Percentiles rank a stretch among this genome's conserved stretches.
Conservation (phyloP, 1,284 basidiomycete species). For the Cutaneotrichosporon mucoides region DNA sequence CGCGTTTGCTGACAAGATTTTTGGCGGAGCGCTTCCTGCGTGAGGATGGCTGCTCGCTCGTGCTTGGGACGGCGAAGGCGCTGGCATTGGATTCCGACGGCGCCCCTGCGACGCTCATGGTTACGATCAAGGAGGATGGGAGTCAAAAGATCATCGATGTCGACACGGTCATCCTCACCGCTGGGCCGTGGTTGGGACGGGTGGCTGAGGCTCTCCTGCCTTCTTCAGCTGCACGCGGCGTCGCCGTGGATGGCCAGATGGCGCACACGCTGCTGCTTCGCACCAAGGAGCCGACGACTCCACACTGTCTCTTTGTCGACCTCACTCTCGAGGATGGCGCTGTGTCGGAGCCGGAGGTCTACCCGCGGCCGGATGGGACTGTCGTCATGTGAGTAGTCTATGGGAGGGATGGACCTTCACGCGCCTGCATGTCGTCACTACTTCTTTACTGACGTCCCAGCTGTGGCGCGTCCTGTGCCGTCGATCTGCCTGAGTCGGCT, state of each 20-base stretch:
- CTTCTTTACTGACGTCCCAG: conserved; percentile 19
- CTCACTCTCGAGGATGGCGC: conserved; percentile 52
- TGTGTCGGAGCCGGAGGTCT: conserved; percentile 52
- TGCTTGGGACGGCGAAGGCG: conserved; percentile 32
- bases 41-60: conserved; percentile 30
- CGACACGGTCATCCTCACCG: conserved; percentile 63
- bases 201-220: conserved; percentile 56
- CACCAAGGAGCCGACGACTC: conserved; percentile 37
- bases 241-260: conserved; percentile 48
- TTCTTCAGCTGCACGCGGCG: conserved; percentile 43
- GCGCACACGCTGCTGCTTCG: conserved; percentile 54
- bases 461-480: conserved; percentile 47
- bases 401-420: too few species aligned
- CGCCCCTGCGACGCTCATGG: conserved; percentile 12
- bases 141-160: conserved; percentile 47
- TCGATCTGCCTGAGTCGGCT: conserved; percentile 45
- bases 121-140: conserved; percentile 23
- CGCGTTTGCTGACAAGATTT: conserved; percentile 61
- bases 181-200: conserved; percentile 79
- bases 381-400: conserved; percentile 41
- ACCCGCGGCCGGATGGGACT: conserved; percentile 50
- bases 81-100: conserved; percentile 18
- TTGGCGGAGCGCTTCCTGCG: conserved; percentile 57
- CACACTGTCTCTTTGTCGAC: conserved; percentile 54
- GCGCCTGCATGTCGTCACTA: too few species aligned